A percentile compares a stretch with the other conserved stretches of the same genome.
Evolutionary conservation across 164 flowering plant genomes (phyloP).

Genomic region (Vitis amurensis): DNA sequence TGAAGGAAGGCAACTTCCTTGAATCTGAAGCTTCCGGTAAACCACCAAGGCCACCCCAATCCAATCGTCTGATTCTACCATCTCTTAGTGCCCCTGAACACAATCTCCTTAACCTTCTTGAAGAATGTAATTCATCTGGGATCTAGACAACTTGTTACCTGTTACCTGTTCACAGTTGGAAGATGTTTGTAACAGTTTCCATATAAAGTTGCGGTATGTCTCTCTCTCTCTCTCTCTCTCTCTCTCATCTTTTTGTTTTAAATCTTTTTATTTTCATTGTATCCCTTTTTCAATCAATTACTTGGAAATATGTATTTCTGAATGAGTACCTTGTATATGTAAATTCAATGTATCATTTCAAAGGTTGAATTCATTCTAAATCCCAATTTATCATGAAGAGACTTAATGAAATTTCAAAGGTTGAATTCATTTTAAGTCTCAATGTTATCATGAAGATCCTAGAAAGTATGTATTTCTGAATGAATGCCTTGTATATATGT

Average conservation of each 20-base stretch:
- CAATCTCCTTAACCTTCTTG: slow-evolving; percentile 63
- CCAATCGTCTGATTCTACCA: slow-evolving; percentile 60
- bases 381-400: too few species aligned
- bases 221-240: background rate
- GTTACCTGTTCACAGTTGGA: slow-evolving; percentile 4
- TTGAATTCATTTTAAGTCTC: too few species aligned
- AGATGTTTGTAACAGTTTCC: background rate
- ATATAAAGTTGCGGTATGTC: background rate
- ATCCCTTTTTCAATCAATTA: too few species aligned
- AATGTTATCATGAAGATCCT: too few species aligned
- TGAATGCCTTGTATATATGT: background rate
- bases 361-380: background rate
- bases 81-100: slow-evolving; percentile 96
- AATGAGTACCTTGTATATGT: background rate
- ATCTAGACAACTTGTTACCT: slow-evolving; percentile 17
- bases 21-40: slow-evolving; percentile 38
- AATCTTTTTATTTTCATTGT: too few species aligned
- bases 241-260: background rate
- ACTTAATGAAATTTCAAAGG: too few species aligned
- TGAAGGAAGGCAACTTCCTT: slow-evolving; percentile 43
- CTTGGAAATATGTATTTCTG: background rate
- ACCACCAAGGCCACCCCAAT: slow-evolving; percentile 29
- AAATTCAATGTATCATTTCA: background rate
- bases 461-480: background rate
- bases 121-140: slow-evolving; percentile 68